Percentiles rank a stretch among this genome's conserved stretches.
These are phyloP conservation scores for Trichoderma asperelloides DNA, from an alignment of 495 filamentous ascomycete genomes.

Conservation along the genomic window DNA sequence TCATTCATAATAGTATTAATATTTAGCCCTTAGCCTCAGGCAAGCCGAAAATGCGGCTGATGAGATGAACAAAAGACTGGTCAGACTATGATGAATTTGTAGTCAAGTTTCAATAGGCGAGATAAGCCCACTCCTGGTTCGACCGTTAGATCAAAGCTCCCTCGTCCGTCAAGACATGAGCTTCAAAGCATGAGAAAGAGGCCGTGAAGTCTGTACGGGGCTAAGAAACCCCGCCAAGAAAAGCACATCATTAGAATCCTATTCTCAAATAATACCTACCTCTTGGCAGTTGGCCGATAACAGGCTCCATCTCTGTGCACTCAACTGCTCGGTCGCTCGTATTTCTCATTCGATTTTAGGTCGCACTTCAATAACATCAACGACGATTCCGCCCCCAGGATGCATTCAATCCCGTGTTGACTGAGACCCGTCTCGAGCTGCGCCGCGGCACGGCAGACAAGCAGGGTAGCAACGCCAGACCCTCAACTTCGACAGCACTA, in stretches of 20 bases:
- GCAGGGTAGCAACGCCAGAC: background rate
- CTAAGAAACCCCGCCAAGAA: background rate
- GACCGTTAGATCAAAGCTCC: background rate
- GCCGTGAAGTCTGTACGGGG: background rate
- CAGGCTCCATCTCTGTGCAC: background rate
- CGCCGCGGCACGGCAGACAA: background rate
- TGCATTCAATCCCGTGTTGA: background rate
- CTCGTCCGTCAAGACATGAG: background rate
- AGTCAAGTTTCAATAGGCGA: background rate
- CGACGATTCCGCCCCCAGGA: background rate
- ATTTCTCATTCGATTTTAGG: background rate
- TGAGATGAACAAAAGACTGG: background rate
- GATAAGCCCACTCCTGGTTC: background rate
- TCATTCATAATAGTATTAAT: background rate
- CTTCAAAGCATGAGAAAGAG: background rate
- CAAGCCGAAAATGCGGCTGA: background rate
- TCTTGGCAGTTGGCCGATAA: background rate
- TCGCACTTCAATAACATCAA: background rate
- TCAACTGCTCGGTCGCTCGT: background rate
- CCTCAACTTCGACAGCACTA: conserved; percentile 2
- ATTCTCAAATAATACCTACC: background rate
- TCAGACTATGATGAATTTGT: background rate
- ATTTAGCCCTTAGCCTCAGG: background rate
- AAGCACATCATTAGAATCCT: background rate
- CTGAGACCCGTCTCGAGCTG: background rate